Base-by-base conservation (phyloP, 352 stramenopile genomes). In the Phytophthora quininea region DNA sequence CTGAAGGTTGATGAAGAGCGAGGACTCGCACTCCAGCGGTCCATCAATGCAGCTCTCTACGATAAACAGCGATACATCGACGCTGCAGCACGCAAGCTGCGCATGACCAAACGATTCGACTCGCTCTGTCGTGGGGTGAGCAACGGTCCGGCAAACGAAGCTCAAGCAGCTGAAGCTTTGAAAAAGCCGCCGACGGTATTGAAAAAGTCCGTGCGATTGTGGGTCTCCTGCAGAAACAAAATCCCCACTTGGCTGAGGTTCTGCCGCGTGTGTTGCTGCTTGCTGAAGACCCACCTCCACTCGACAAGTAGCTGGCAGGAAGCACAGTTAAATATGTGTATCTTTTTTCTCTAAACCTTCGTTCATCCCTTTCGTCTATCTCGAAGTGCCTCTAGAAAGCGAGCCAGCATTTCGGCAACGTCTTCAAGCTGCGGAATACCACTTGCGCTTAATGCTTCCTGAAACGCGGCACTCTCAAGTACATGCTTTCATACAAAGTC, bases 41-140 rank as follows among this genome's bases (percentile, higher is more conserved):
- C 68, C 30, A 96, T 98, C 60, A 97, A 97, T 76, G 72, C 80
- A 46, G 75, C 81, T 42, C 69, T 98, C 29, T 98, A 98, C 67
- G 90, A 98, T 33, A 97, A 97, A 51, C 93, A 98, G 68, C 77
- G 88, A 19, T 91, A 88, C 52, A 89, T 94, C 30, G 88, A 97
- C 58, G 85, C 79, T 24, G 78, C 89, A 51, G 67, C 79, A 24
- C 78, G 84, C 31, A 89, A 96, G 55, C 60, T 93, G 58, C 79
- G 87, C 9, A 77, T 97, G 56, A 64, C 81, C 27, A 88, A 91
- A 50, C 70, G 88, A 8, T 91, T 92, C 24, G 80, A 96, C 42
- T 73, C 69, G 7, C 68, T 91, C 32, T 79, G 71, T 31, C 72
- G 79, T 24, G 86, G 83, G 49, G 58, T 76, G 0, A 58, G 55